Base-by-base conservation (phyloP, 345 rosid species). In the Eucalyptus grandis region DNA sequence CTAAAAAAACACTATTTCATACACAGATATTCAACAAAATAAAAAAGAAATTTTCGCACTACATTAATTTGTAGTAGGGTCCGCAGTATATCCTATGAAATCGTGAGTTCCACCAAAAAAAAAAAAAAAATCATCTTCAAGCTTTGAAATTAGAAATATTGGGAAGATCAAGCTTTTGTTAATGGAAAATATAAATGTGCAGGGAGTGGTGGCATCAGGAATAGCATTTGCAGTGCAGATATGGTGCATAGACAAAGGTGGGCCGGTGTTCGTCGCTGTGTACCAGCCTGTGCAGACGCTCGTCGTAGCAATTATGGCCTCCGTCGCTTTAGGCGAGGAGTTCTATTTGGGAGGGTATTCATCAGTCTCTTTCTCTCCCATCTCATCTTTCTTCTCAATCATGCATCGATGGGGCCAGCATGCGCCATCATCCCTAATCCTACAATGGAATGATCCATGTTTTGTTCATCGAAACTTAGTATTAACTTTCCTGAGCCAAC, bases 181-280 rank as follows among this genome's bases (percentile, higher is more conserved):
- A 26, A 30, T 62, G 58, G 31, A 27, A 16, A 69, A 21, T 16
- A 51, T 46, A 43, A 40, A 43, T 31, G 44, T 93, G 91, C 94
- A 98, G 99, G 99, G 99, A 89, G 96, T 98, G 87, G 99, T 98
- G 62, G 99, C 99, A 44, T 98, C 99, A 26, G 98, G 99, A 86
- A 96, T 98, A 87, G 99, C 98, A 24, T 98, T 98, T 91, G 99
- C 99, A 56, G 98, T 98, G 87, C 99, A 98, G 95, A 98, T 96
- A 92, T 98, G 99, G 99, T 98, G 99, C 93, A 98, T 98, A 56
- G 96, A 97, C 93, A 95, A 97, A 94, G 99, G 99, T 30, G 99
- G 99, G 90, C 99, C 99, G 81, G 99, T 98, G 87, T 98, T 98
- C 91, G 99, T 98, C 43, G 99, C 99, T 10, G 99, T 98, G 86